Conservation (phyloP, 345 rosid species). For the Salix exigua region DNA sequence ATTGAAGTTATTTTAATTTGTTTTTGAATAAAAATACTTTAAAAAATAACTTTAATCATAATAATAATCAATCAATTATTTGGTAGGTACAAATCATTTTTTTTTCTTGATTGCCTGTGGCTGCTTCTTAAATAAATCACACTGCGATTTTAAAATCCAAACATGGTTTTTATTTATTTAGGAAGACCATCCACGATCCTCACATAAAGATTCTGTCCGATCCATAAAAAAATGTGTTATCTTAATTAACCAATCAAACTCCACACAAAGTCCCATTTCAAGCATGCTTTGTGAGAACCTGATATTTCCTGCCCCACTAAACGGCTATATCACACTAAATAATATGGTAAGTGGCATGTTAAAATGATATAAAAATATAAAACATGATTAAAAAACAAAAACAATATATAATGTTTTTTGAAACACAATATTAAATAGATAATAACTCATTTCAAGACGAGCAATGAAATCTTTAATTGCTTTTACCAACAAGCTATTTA, state of each 20-base stretch:
- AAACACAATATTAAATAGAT: too few relatives aligned
- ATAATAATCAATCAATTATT: accelerated
- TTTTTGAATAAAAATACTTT: too few relatives aligned
- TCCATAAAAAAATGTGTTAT: slow-evolving; percentile 18
- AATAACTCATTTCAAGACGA: too few relatives aligned
- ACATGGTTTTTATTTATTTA: not conserved
- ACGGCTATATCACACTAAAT: not conserved
- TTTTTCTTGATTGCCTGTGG: not conserved
- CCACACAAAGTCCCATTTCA: slow-evolving; percentile 9
- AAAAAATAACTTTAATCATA: too few relatives aligned
- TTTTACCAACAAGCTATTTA: too few relatives aligned
- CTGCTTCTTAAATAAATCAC: slow-evolving; percentile 8
- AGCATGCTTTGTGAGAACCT: slow-evolving; percentile 20
- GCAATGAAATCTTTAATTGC: too few relatives aligned
- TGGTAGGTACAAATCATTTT: slow-evolving; percentile 13
- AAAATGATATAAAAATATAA: too few relatives aligned
- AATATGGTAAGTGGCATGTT: too few relatives aligned
- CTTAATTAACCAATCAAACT: slow-evolving; percentile 15
- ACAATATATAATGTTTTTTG: too few relatives aligned
- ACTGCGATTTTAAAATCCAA: not conserved
- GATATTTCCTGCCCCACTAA: not conserved
- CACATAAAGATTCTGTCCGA: slow-evolving; percentile 14
- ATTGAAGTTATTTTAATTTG: too few relatives aligned
- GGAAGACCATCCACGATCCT: slow-evolving; percentile 18
- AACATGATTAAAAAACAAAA: too few relatives aligned